Evolutionary conservation across 176 grass and related monocot species (phyloP), one percentile per base, ranked within the genome.

Genomic region (Eleusine indica): DNA sequence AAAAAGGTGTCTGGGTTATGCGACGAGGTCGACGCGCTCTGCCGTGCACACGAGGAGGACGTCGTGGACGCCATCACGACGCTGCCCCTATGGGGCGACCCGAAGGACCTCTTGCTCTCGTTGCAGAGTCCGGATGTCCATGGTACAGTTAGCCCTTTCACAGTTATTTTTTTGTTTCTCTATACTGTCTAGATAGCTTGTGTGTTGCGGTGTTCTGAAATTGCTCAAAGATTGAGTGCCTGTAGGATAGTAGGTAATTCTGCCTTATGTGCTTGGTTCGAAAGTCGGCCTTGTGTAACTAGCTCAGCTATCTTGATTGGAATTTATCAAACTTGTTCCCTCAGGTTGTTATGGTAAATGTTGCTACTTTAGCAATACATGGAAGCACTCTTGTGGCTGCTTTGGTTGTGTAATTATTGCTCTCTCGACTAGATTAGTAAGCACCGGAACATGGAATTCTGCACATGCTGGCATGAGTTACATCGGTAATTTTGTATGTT

Each of bases 11-110:
- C 47, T 0, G 1, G 62, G 39, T 51, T 66, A 16, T 93, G 83
- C 11, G 83, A 93, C 0, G 19, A 83, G 15, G 78, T 62, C 30
- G 9, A 41, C 12, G 35, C 53, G 18, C 19, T 83, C 3, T 90
- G 82, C 79, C 32, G 30, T 0, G 70, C 52, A 0, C 44, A 73
- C 3, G 91, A 93, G 68, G 79, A 67, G 4, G 76, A 52, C 30
- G n/a, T 90, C 0, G 56, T 90, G 64, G 79, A 93, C 12, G 30
- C 60, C 4, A 13, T 88, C 5, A 9, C 66, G 3, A 28, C 28
- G 17, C 68, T 93, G 54, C 91, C 88, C 1, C 42, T 88, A 51
- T 93, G 85, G 88, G 82, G 88, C 41, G 65, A 84, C 29, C 85
- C 91, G 18, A n/a, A 47, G 39, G 81, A 83, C 4, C 80, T 92